A percentile compares a stretch with the other conserved stretches of the same genome.
Evolutionary conservation across 2,329 filamentous ascomycete genomes (phyloP).

Genomic region (Cephalotrichum gorgonifer): DNA sequence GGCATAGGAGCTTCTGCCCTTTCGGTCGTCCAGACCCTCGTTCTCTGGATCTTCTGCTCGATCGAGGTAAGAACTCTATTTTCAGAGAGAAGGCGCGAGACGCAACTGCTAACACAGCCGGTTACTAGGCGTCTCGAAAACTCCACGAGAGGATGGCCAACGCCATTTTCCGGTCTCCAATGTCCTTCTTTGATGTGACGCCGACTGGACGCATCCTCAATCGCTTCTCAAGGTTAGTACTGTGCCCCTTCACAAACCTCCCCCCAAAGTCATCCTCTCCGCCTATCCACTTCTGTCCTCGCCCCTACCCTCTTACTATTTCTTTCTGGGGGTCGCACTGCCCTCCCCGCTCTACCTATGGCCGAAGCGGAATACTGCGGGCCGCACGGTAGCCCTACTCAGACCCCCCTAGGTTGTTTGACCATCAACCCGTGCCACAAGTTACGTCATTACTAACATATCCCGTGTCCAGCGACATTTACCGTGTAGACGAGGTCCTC

Average conservation of each 20-base stretch:
- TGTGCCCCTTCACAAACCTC: not conserved
- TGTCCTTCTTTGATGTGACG: constrained; percentile 98
- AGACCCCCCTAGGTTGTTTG: not conserved
- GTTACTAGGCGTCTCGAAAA: constrained; percentile 70
- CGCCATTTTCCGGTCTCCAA: constrained; percentile 93
- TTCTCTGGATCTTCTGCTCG: constrained; percentile 98
- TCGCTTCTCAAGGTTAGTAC: constrained; percentile 73
- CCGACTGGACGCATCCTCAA: constrained; percentile 95
- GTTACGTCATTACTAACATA: not conserved
- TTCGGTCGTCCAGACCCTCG: constrained; percentile 84
- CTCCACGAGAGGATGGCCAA: constrained; percentile 95
- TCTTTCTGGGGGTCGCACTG: not conserved
- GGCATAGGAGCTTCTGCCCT: constrained; percentile 77
- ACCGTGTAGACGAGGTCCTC: constrained; percentile 81
- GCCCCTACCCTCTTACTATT: not conserved
- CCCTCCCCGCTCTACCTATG: not conserved
- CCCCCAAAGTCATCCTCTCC: no score
- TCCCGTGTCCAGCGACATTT: constrained; percentile 53
- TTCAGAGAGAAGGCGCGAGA: not conserved
- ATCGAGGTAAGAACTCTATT: constrained; percentile 61
- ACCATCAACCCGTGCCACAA: not conserved
- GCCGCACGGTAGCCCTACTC: not conserved
- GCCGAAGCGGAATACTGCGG: not conserved
- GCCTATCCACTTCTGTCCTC: not conserved
- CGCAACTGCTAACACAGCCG: not conserved